phyloP scores from a whole-genome alignment of 139 green algal genomes.

The Pycnococcus provasolii region DNA sequence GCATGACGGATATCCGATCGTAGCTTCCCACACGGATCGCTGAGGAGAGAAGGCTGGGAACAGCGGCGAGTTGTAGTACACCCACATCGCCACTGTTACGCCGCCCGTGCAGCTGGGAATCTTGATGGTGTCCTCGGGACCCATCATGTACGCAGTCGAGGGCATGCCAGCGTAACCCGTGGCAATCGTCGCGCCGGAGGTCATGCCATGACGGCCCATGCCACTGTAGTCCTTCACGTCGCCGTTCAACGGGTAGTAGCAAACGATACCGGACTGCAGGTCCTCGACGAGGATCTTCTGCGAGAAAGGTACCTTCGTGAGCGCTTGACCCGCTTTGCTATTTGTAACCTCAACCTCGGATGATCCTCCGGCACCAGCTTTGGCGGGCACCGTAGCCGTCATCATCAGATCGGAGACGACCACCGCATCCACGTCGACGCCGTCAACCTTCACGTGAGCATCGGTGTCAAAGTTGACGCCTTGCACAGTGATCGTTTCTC shows the following conservation, averaged over 20 bases:
- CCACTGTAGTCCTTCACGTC: constrained; percentile 17
- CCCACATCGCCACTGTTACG: constrained; percentile 25
- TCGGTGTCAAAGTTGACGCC: constrained; percentile 23
- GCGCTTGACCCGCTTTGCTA: neutral
- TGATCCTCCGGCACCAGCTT: neutral
- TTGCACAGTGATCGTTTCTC: constrained; percentile 9
- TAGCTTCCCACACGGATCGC: neutral
- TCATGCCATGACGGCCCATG: constrained; percentile 5
- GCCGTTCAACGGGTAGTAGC: constrained; percentile 20
- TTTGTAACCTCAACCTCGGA: neutral
- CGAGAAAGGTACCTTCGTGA: neutral
- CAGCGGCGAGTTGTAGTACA: constrained; percentile 6
- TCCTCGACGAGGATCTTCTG: constrained; percentile 14
- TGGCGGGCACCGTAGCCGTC: neutral
- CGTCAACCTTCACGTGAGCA: neutral
- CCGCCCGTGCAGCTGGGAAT: constrained; percentile 8
- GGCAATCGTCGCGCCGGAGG: constrained; percentile 5
- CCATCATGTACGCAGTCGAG: constrained; percentile 18
- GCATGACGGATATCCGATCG: constrained; percentile 7
- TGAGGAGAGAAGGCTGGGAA: constrained; percentile 8
- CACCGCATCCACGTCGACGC: neutral
- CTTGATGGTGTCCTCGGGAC: constrained; percentile 1
- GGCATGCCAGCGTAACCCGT: constrained; percentile 2
- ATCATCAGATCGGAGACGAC: neutral
- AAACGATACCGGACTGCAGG: constrained; percentile 17